Evolutionary conservation across 2,329 filamentous ascomycete genomes (phyloP).

Genomic region (Madurella fahalii): DNA sequence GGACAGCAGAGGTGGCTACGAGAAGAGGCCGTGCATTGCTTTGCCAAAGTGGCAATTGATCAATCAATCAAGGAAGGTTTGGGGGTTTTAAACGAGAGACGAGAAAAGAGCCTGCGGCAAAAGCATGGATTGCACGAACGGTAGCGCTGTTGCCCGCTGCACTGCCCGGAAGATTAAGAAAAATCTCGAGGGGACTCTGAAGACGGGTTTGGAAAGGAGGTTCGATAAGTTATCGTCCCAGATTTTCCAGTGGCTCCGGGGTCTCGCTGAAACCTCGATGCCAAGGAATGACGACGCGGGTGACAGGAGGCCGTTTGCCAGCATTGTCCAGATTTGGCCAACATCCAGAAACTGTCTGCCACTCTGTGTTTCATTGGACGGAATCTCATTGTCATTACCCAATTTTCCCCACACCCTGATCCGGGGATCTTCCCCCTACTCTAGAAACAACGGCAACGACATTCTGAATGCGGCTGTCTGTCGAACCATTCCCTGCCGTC

Average conservation of each 20-base stretch:
- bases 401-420: not conserved
- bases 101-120: slow-evolving; percentile 11
- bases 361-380: not conserved
- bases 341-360: not conserved
- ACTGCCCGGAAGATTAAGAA: not conserved
- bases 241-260: slow-evolving; percentile 3
- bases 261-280: not conserved
- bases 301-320: not conserved
- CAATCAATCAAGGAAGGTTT: slow-evolving; percentile 4
- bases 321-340: not conserved
- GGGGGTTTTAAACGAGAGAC: slow-evolving; percentile 20
- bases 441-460: too few relatives aligned
- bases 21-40: slow-evolving; percentile 10
- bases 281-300: slow-evolving; percentile 8
- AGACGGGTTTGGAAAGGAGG: slow-evolving; percentile 1
- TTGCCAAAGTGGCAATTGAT: slow-evolving; percentile 7
- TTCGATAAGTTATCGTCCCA: not conserved
- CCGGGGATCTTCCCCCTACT: too few relatives aligned
- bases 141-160: slow-evolving; percentile 1
- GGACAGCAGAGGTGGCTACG: not conserved
- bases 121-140: not conserved
- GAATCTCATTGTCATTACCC: not conserved
- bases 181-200: not conserved
- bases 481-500: too few relatives aligned
- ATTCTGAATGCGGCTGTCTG: too few relatives aligned